A percentile compares a stretch with the other conserved stretches of the same genome.
Evolutionary conservation across 2,329 filamentous ascomycete genomes (phyloP).

Genomic region (Hypoxylon sp.): DNA sequence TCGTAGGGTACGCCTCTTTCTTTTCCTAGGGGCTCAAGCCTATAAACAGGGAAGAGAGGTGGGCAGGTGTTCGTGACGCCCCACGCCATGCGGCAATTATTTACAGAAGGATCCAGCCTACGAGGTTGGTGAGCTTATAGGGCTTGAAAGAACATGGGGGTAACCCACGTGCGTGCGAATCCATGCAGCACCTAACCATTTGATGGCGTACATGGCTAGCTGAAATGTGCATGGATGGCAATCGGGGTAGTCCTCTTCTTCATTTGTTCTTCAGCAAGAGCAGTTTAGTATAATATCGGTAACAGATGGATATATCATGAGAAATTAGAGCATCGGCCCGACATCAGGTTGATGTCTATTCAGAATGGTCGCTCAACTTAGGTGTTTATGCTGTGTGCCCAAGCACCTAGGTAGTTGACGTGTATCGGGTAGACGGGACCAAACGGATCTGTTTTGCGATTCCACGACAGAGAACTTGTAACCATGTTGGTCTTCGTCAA

Average conservation of each 20-base stretch:
- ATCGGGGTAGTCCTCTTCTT: not conserved
- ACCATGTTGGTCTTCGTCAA: conserved; percentile 4
- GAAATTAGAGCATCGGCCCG: not conserved
- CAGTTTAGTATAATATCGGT: not conserved
- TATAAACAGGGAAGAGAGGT: conserved; percentile 6
- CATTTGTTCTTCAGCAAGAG: not conserved
- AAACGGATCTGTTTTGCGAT: conserved; percentile 13
- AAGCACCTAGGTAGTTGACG: not conserved
- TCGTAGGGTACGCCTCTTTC: conserved; percentile 4
- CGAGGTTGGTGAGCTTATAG: conserved; percentile 21
- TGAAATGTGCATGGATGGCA: conserved; percentile 9
- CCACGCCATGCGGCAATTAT: conserved; percentile 39
- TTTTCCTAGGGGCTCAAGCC: not conserved
- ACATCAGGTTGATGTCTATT: not conserved
- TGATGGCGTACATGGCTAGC: conserved; percentile 23
- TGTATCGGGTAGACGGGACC: not conserved
- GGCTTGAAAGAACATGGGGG: conserved; percentile 33
- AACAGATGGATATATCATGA: not conserved
- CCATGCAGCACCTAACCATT: conserved; percentile 21
- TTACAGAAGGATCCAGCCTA: conserved; percentile 16
- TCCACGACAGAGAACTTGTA: conserved; percentile 13
- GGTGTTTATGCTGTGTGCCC: not conserved
- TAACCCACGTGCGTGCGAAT: conserved; percentile 33
- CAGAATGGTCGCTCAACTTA: not conserved
- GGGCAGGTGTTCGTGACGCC: conserved; percentile 15